Evolutionary conservation across 352 stramenopile genomes (phyloP).

Genomic region (Globisporangium canariense): DNA sequence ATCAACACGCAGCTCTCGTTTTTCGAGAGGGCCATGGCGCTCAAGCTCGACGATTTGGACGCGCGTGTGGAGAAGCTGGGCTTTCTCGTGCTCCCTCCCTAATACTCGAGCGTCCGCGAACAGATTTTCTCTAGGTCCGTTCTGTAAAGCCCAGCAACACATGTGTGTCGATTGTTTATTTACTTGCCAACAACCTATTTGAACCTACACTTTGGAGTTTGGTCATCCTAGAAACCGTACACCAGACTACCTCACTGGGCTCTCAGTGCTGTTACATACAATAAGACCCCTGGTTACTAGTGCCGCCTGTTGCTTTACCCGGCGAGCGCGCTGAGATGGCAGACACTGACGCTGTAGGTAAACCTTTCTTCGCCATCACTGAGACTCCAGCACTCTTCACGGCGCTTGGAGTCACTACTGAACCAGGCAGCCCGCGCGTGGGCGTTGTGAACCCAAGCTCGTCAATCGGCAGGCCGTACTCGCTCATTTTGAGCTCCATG

Average conservation of each 20-base stretch:
- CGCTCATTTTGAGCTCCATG: constrained; percentile 84
- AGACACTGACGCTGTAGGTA: background rate
- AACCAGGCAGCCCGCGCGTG: constrained; percentile 21
- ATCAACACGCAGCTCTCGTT: constrained; percentile 41
- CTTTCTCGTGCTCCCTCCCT: constrained; percentile 34
- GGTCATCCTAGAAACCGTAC: background rate
- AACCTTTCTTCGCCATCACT: constrained; percentile 14
- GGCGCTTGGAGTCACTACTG: background rate
- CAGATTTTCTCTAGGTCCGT: background rate
- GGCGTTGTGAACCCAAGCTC: constrained; percentile 79
- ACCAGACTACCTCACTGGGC: background rate
- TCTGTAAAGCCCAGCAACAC: background rate
- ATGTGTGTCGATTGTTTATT: background rate
- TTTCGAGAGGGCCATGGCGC: constrained; percentile 48
- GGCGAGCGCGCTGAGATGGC: background rate
- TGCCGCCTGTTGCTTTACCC: constrained; percentile 1
- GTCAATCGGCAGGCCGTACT: constrained; percentile 88
- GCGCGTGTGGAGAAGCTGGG: constrained; percentile 59
- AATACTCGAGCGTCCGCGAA: background rate
- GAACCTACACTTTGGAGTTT: background rate
- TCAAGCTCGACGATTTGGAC: constrained; percentile 65
- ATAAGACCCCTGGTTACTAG: constrained; percentile 8
- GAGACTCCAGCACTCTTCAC: constrained; percentile 1
- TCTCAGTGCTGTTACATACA: background rate
- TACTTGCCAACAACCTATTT: background rate